phyloP scores from a whole-genome alignment of 495 filamentous ascomycete genomes.

The Recurvomyces mirabilis region DNA sequence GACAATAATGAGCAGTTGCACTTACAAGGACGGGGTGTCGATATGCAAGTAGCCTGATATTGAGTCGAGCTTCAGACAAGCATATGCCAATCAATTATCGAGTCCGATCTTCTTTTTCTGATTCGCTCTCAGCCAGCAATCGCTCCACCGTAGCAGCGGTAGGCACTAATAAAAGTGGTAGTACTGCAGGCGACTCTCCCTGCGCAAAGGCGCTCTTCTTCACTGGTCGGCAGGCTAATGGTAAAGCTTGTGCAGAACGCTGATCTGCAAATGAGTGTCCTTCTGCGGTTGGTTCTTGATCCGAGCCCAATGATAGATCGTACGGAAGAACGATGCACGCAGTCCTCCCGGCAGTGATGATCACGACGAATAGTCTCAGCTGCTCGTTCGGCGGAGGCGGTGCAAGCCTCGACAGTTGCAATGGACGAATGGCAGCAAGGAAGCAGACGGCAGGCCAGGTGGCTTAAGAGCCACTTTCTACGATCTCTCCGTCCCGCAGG shows the following conservation, averaged over 20 bases:
- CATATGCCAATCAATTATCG: neutral
- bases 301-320: too few species aligned
- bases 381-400: neutral
- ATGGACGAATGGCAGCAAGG: conserved; percentile 3
- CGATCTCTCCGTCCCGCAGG: conserved; percentile 2
- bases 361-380: neutral
- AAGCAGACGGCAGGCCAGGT: neutral
- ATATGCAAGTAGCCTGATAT: neutral
- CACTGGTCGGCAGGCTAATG: neutral
- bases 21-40: too few species aligned
- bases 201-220: neutral
- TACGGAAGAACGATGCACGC: neutral
- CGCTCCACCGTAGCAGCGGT: too few species aligned
- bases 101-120: neutral
- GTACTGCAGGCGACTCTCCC: neutral
- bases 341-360: neutral
- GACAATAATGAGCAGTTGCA: too few species aligned
- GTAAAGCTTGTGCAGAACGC: neutral
- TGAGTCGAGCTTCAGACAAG: neutral
- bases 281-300: too few species aligned
- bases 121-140: neutral
- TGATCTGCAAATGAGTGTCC: too few species aligned
- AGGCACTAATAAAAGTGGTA: neutral
- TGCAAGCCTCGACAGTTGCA: conserved; percentile 7
- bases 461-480: neutral